These are phyloP conservation scores for Talaromyces thailandensis DNA, from an alignment of 495 filamentous ascomycete genomes.

Conservation along the genomic window DNA sequence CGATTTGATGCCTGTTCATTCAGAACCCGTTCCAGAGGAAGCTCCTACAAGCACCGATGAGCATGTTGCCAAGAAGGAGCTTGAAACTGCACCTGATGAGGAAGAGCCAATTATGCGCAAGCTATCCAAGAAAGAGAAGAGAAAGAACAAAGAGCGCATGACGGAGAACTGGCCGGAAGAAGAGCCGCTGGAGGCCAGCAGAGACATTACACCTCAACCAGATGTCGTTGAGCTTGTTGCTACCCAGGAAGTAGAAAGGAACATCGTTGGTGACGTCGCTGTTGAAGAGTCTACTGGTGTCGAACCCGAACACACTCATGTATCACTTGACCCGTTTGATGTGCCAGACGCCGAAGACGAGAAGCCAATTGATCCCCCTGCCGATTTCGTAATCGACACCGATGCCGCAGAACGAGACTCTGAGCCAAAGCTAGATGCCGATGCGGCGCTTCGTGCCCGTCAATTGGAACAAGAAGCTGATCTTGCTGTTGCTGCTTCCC, in stretches of 20 bases:
- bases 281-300: not conserved
- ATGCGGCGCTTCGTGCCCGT: not conserved
- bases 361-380: not conserved
- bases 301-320: not conserved
- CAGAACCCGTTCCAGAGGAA: too few species aligned
- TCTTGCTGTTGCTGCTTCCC: slow-evolving; percentile 4
- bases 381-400: not conserved
- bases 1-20: too few species aligned
- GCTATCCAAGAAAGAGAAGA: slow-evolving; percentile 40
- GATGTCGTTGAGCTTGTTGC: not conserved
- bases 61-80: not conserved
- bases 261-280: not conserved
- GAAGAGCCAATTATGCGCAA: slow-evolving; percentile 77
- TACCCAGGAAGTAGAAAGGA: not conserved
- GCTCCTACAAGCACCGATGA: not conserved
- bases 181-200: not conserved
- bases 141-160: slow-evolving; percentile 12
- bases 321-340: slow-evolving; percentile 12
- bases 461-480: slow-evolving; percentile 13
- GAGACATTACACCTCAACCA: not conserved
- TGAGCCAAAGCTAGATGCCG: not conserved
- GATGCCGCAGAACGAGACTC: slow-evolving; percentile 1
- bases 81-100: slow-evolving; percentile 46
- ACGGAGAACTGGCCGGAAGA: slow-evolving; percentile 5
- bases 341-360: not conserved